A percentile compares a stretch with the other conserved stretches of the same genome.
Conservation (phyloP, 2,329 filamentous ascomycete species). For the Botrytis sinoallii region DNA sequence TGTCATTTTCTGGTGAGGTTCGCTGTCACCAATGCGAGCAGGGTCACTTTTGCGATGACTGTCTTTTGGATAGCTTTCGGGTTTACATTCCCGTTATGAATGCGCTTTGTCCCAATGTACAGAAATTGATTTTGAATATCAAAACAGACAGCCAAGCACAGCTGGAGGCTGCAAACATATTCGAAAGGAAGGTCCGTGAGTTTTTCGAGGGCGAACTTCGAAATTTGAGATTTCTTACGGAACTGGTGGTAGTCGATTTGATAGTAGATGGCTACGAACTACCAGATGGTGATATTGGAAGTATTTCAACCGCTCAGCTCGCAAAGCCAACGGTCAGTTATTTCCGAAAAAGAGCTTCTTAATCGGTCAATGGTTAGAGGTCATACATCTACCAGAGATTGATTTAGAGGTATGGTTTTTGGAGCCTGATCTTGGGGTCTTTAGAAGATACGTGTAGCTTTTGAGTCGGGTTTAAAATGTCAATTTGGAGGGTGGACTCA, state of each 20-base stretch:
- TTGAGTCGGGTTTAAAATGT: background rate
- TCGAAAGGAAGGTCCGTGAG: background rate
- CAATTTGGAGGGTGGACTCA: background rate
- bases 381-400: too few relatives aligned
- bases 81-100: slow-evolving; percentile 4
- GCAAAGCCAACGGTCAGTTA: background rate
- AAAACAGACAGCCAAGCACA: background rate
- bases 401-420: background rate
- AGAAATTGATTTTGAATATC: background rate
- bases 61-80: background rate
- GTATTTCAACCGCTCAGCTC: background rate
- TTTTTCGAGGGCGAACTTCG: background rate
- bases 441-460: background rate
- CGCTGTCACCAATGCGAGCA: background rate
- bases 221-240: background rate
- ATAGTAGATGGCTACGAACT: background rate
- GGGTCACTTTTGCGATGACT: background rate
- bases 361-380: background rate
- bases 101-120: background rate
- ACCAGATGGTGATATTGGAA: background rate
- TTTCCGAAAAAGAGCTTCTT: background rate
- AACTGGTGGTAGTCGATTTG: background rate
- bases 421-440: background rate
- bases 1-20: background rate
- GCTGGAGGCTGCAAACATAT: background rate